Evolutionary conservation across 2,329 filamentous ascomycete species (phyloP).

Genomic region (Nigrospora oryzae): DNA sequence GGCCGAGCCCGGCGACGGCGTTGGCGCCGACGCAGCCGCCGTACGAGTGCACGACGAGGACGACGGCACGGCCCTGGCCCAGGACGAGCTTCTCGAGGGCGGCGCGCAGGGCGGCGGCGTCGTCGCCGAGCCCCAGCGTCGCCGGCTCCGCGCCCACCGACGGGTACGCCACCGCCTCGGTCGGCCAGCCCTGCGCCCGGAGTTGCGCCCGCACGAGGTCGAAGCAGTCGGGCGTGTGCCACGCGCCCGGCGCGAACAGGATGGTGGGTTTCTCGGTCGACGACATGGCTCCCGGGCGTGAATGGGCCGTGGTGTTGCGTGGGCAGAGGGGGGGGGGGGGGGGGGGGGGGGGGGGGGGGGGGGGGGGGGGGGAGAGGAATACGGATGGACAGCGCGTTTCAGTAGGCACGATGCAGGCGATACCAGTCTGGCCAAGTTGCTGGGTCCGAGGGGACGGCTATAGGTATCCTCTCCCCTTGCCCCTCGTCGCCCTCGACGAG

Average conservation of each 20-base stretch:
- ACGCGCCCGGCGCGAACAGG: conserved; percentile 26
- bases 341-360: no score
- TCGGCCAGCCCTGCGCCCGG: conserved; percentile 15
- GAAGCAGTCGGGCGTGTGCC: conserved; percentile 20
- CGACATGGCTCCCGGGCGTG: no score
- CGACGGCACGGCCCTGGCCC: conserved; percentile 26
- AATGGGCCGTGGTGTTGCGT: no score
- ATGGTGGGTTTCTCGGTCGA: conserved; percentile 10
- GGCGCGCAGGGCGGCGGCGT: conserved; percentile 21
- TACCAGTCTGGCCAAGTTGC: no score
- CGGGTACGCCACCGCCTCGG: conserved; percentile 19
- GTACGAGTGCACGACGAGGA: conserved; percentile 34
- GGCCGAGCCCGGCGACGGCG: conserved; percentile 22
- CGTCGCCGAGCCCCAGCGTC: conserved; percentile 7
- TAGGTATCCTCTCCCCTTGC: no score
- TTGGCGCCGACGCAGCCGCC: conserved; percentile 28
- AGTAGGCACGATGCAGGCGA: no score
- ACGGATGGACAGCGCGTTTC: no score
- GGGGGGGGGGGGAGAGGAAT: no score
- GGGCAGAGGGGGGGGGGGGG: no score
- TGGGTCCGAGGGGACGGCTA: no score
- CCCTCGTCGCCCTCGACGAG: no score
- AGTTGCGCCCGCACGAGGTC: conserved; percentile 16
- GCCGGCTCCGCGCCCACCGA: conserved; percentile 12
- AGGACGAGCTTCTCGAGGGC: conserved; percentile 15